Base-by-base conservation (phyloP, 2,329 filamentous ascomycete genomes). In the Exophiala viscosa region DNA sequence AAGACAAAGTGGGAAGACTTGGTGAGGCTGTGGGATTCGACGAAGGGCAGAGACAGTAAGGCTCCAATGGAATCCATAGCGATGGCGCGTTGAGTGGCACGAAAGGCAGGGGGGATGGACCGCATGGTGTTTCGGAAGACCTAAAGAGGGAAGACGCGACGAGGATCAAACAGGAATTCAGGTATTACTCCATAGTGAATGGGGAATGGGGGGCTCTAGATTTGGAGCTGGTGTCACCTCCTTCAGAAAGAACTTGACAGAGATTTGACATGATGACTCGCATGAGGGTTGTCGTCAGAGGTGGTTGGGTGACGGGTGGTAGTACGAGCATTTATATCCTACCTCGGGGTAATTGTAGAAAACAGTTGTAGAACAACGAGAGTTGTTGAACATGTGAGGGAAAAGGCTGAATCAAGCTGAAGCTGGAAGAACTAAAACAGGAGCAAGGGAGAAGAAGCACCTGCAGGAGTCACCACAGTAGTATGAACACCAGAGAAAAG, bases 101-200 rank as follows among this genome's bases (percentile, higher is more conserved):
- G 20, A 43, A 56, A n/a, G n/a, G 38, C 18, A 38, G 52, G 41
- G 52, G 53, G 54, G n/a, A n/a, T n/a, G n/a, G n/a, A n/a, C n/a
- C n/a, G 8, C 23, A 28, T 28, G 52, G 47, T 56, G 56, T 59
- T 59, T 59, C 56, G 56, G 31, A 42, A 46, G 13, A 39, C 56
- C 56, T 13, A 56, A 56, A 48, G 32, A 28, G 53, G 56, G 28
- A 56, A 56, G 36, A 46, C 41, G 42, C 48, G 31, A 36, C 35
- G 39, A 20, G 33, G 47, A 42, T 53, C 45, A 52, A 52, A 53
- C 52, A 51, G 45, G 38, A 14, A n/a, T 11, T 36, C 36, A 5
- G 10, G 46, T 14, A 20, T 18, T 20, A 43, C 6, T 28, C 43
- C 47, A 18, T 18, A 17, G 9, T 7, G 32, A 18, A 13, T 44